Evolutionary conservation across 2,329 filamentous ascomycete species (phyloP).

Genomic region (Endothia cerciana): DNA sequence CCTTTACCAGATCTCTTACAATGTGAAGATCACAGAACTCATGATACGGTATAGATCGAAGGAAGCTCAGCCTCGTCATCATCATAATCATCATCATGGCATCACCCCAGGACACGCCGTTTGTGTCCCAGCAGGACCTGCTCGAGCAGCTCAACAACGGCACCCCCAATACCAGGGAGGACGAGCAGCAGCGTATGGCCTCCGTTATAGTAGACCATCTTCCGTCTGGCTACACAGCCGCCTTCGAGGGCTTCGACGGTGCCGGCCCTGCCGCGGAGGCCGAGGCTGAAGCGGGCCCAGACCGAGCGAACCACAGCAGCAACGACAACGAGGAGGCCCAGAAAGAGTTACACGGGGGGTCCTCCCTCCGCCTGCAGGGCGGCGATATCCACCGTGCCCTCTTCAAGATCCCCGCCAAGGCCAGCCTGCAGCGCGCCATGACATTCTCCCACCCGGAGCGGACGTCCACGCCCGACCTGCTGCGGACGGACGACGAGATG

Average conservation of each 20-base stretch:
- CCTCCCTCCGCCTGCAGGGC: constrained; percentile 72
- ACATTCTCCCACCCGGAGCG: constrained; percentile 30
- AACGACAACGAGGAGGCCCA: neutral
- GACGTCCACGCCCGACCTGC: constrained; percentile 22
- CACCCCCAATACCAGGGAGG: constrained; percentile 23
- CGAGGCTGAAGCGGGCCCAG: neutral
- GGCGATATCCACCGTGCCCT: constrained; percentile 80
- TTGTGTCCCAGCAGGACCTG: constrained; percentile 14
- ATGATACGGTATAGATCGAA: neutral
- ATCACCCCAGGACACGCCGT: constrained; percentile 19
- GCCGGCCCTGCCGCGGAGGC: constrained; percentile 1
- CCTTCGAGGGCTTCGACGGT: constrained; percentile 32
- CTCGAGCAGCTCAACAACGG: constrained; percentile 25
- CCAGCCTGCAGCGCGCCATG: constrained; percentile 38
- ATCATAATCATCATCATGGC: constrained; percentile 14
- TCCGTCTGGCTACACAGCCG: constrained; percentile 40
- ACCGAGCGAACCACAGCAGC: constrained; percentile 29
- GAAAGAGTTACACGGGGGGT: constrained; percentile 49
- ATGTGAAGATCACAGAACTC: neutral
- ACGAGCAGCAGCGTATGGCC: constrained; percentile 25
- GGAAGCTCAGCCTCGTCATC: neutral
- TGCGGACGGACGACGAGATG: constrained; percentile 22
- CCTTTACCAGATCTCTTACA: neutral
- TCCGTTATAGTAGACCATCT: constrained; percentile 40
- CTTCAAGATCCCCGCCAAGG: constrained; percentile 68